Conservation (phyloP, 176 grass and related monocot species). For the Rhynchospora tenuis region DNA sequence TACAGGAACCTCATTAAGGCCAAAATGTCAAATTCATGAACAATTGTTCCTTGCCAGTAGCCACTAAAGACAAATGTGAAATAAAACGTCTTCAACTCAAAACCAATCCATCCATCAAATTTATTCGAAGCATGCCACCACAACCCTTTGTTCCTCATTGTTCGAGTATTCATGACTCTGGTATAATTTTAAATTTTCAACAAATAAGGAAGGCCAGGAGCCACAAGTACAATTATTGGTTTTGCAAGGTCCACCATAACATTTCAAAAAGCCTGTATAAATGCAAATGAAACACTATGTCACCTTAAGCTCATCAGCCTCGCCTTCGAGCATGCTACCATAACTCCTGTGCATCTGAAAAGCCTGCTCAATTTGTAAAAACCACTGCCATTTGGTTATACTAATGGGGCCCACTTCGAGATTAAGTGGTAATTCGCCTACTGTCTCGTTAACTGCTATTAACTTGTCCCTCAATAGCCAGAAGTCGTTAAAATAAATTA, state of each 20-base stretch:
- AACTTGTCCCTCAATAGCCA: constrained; percentile 96
- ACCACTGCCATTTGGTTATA: constrained; percentile 93
- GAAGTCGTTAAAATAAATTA: constrained; percentile 94
- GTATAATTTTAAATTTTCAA: background rate
- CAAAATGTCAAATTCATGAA: background rate
- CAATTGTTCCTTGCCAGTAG: too few relatives aligned
- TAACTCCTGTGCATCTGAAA: constrained; percentile 94
- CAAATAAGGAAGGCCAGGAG: background rate
- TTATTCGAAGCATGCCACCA: background rate
- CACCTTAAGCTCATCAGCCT: constrained; percentile 99
- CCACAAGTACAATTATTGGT: background rate
- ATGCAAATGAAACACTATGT: background rate
- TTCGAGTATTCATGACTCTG: background rate
- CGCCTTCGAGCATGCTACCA: constrained; percentile 99
- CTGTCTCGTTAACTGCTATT: constrained; percentile 66
- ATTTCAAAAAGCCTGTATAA: background rate
- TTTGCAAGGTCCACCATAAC: background rate
- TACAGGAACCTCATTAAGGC: background rate
- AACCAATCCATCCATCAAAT: background rate
- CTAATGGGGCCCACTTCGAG: constrained; percentile 93
- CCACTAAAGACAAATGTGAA: background rate
- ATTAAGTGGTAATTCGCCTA: constrained; percentile 64
- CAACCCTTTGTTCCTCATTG: background rate
- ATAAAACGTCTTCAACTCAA: background rate
- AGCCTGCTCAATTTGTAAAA: constrained; percentile 96